Evolutionary conservation across 1,139 yeast genomes (phyloP), one percentile per base, ranked within the genome.

Genomic region (Kodamaea arcana): DNA sequence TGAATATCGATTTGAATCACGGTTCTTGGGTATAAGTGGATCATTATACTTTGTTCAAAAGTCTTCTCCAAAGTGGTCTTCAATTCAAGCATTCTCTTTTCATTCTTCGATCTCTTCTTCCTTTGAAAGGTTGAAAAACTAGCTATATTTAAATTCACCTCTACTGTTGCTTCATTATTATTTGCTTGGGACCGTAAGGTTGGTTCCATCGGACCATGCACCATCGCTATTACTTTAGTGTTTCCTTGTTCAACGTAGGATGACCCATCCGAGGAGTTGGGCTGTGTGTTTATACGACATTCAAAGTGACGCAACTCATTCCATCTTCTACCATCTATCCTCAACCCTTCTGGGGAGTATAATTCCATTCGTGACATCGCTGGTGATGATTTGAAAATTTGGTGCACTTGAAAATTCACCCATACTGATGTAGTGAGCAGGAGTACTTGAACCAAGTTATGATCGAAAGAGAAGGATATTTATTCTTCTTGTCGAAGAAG

Each of bases 321-420:
- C 92, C 94, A 88, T 47, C 98, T 72, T 52, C 98, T 77, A 3
- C 98, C 98, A 52, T 92, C 97, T 10, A 83, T 69, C 47, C 97
- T 72, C 32, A 92, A 70, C 4, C 97, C 98, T 58, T 90, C 97
- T 2, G 96, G 96, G 0, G 96, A 87, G 52, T 85, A 88, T 33
- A 90, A 61, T 63, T 90, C 98, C 57, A 80, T 66, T 39, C 84
- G 67, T 28, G 83, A 77, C 41, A 38, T 38, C 32, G 20, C 26
- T 29, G 8, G 4, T 27, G 31, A 26, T 26, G 17, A 27, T 17
- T 18, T 27, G 13, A 24, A 24, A 24, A 24, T 7, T 6, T 7
- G 6, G 22, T 18, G 22, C 22, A 18, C 22, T 18, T 18, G 9
- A 18, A 18, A 18, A 7, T 9, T 18, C 22, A 7, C 22, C n/a